Evolutionary conservation across 2,329 filamentous ascomycete genomes (phyloP), one percentile per base, ranked within the genome.

Genomic region (Aureobasidium zeae): DNA sequence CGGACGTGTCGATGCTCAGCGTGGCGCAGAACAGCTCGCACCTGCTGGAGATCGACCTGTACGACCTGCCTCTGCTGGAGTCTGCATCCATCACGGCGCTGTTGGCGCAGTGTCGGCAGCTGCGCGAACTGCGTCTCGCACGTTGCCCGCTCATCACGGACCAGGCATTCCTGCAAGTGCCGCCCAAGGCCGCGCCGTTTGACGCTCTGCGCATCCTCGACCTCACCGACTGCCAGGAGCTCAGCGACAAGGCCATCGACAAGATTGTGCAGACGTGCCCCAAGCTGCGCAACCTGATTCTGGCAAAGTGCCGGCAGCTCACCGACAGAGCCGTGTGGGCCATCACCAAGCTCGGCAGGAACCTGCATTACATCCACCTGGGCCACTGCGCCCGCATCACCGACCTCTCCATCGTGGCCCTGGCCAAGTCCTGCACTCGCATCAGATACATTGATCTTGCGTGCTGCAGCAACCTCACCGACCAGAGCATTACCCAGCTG

Each of bases 361-460:
- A 96, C 55, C 68, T 98, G 44, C 91, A 98, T 63, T 96, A 94
- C 61, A 81, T 98, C 41, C 91, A 98, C 58, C 73, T 98, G 2
- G 91, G 91, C 8, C 91, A 98, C 62, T 98, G 91, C 63, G 77
- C 78, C 20, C 79, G 88, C 34, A 88, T 98, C 57, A 95, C 89
- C 0, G 91, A 98, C 57, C 73, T 79, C 25, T 88, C 86, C 1
- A 86, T 98, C 13, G 83, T 84, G 54, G 80, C 79, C 44, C 72
- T 98, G 22, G 86, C 95, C 28, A 80, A 82, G 52, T 72, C 71
- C 42, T 98, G 91, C 70, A 96, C 89, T 57, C 79, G 91, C 17
- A 96, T 98, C 52, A 77, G 91, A 44, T 98, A 98, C 61, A 98
- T 98, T 51, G 91, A 98, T 59, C 69, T 98, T 31, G 91, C 91